A percentile compares a stretch with the other conserved stretches of the same genome.
Evolutionary conservation across 768 basidiomycete genomes (phyloP).

Genomic region (Pisolithus tinctorius): DNA sequence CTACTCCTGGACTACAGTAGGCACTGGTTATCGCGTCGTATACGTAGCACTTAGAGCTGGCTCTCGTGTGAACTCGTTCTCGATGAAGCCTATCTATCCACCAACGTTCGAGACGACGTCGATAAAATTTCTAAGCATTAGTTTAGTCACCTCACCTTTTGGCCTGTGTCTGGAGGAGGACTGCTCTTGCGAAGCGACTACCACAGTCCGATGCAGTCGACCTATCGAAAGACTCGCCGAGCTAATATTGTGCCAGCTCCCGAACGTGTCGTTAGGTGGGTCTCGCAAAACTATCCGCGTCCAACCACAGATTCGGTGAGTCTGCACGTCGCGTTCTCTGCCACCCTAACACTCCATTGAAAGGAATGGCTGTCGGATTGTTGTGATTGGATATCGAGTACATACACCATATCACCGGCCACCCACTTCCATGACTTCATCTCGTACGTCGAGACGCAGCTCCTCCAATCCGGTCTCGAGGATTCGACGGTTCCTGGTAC

Average conservation of each 20-base stretch:
- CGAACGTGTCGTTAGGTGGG: conserved; percentile 42
- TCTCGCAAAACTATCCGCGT: conserved; percentile 47
- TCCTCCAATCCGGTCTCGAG: conserved; percentile 62
- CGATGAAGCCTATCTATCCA: too few relatives aligned
- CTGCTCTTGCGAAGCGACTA: too few relatives aligned
- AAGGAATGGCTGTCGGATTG: conserved; percentile 78
- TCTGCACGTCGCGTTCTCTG: not conserved
- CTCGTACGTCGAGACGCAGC: conserved; percentile 52
- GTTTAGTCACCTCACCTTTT: too few relatives aligned
- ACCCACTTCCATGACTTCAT: conserved; percentile 47
- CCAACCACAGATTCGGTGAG: conserved; percentile 60
- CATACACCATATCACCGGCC: conserved; percentile 40
- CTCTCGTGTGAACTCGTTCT: too few relatives aligned
- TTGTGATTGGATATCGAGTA: conserved; percentile 52
- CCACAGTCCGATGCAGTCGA: too few relatives aligned
- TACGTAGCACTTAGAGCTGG: too few relatives aligned
- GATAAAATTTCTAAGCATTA: too few relatives aligned
- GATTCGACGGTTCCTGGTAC: conserved; percentile 70
- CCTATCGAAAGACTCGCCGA: too few relatives aligned
- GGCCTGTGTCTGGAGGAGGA: too few relatives aligned
- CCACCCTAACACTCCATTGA: conserved; percentile 2
- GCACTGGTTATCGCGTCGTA: too few relatives aligned
- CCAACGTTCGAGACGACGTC: too few relatives aligned
- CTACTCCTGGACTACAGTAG: too few relatives aligned
- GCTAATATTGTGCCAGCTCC: conserved; percentile 14